A percentile compares a stretch with the other conserved stretches of the same genome.
Evolutionary conservation across 495 filamentous ascomycete species (phyloP).

Genomic region (Sabuloglossum arenarium): DNA sequence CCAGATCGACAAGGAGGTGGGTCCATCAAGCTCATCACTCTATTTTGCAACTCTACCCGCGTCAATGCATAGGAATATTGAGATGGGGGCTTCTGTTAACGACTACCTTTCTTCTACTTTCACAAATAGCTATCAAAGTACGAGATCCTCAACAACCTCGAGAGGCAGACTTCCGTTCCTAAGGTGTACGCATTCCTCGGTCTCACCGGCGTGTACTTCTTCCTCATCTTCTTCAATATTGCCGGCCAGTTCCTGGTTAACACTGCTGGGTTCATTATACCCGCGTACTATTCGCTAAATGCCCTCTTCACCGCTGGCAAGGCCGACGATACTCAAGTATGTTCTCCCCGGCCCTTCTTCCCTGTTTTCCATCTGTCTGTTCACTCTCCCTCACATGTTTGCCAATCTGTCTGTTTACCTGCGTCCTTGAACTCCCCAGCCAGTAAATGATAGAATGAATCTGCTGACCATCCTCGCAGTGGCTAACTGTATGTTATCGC

Average conservation of each 20-base stretch:
- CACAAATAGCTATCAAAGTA: constrained; percentile 80
- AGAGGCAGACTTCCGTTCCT: constrained; percentile 83
- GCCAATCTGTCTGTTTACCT: neutral
- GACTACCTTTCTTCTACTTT: neutral
- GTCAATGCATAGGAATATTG: too few species aligned
- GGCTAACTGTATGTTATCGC: constrained; percentile 39
- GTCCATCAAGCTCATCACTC: constrained; percentile 18
- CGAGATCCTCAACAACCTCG: constrained; percentile 81
- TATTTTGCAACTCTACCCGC: too few species aligned
- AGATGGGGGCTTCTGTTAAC: too few species aligned
- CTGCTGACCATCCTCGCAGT: constrained; percentile 21
- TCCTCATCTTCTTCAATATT: constrained; percentile 98
- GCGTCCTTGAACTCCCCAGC: neutral
- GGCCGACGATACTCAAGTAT: constrained; percentile 75
- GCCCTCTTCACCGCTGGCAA: constrained; percentile 70
- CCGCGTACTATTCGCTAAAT: constrained; percentile 85
- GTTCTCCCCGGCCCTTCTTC: constrained; percentile 3
- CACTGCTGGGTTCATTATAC: constrained; percentile 80
- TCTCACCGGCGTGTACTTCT: constrained; percentile 73
- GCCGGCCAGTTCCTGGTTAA: constrained; percentile 94
- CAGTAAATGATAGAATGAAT: neutral
- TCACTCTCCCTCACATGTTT: neutral
- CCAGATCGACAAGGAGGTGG: constrained; percentile 94
- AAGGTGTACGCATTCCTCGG: constrained; percentile 94
- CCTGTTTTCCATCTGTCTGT: neutral